These are phyloP conservation scores for Camelina neglecta DNA, from an alignment of 345 rosid genomes.

Conservation along the genomic window DNA sequence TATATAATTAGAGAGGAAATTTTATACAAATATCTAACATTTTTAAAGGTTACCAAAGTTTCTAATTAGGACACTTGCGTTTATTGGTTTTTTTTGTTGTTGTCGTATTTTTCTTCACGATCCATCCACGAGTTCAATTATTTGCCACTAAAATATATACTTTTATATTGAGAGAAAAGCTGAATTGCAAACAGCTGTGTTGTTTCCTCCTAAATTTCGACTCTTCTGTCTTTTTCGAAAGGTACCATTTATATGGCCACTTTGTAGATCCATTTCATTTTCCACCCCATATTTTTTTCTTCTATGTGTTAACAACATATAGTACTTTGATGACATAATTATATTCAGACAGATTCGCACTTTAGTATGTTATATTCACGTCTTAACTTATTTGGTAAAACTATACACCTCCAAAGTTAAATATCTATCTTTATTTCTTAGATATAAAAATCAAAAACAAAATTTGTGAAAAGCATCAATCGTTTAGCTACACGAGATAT, in stretches of 20 bases:
- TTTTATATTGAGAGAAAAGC: not conserved
- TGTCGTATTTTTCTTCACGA: constrained; percentile 17
- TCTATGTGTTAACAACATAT: not conserved
- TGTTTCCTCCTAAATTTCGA: constrained; percentile 22
- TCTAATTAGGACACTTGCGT: constrained; percentile 37
- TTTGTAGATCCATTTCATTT: not conserved
- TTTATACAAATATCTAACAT: constrained; percentile 34
- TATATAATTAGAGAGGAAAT: constrained; percentile 23
- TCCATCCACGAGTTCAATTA: constrained; percentile 36
- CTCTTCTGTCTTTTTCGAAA: constrained; percentile 39
- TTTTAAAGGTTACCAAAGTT: constrained; percentile 32
- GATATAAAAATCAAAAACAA: not conserved
- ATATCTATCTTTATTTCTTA: not conserved
- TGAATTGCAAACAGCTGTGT: constrained; percentile 45
- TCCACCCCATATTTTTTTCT: constrained; percentile 16
- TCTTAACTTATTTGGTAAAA: constrained; percentile 36
- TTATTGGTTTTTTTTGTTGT: constrained; percentile 3
- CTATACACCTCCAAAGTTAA: not conserved
- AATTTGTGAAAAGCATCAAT: not conserved
- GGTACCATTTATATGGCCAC: constrained; percentile 43
- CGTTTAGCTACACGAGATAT: not conserved
- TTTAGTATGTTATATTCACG: constrained; percentile 31
- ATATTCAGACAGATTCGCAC: constrained; percentile 37
- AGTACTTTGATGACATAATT: constrained; percentile 2
- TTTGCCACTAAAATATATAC: constrained; percentile 32